These are phyloP conservation scores for Septoria petroselini DNA, from an alignment of 2,329 filamentous ascomycete species.

Conservation along the genomic window DNA sequence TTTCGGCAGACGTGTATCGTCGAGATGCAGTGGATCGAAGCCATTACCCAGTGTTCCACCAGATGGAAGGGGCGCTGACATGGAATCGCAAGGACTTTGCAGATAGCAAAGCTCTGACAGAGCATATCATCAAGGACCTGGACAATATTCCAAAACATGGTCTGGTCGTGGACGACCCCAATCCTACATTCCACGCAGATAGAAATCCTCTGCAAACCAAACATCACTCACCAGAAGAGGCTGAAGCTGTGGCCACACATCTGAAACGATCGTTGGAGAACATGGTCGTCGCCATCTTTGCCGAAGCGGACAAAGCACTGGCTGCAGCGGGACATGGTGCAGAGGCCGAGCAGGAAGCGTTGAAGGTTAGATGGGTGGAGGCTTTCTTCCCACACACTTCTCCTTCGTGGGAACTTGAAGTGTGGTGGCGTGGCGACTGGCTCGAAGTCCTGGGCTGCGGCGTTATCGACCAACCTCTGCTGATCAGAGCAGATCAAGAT, in stretches of 20 bases:
- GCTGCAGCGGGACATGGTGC: constrained; percentile 40
- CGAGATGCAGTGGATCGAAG: constrained; percentile 91
- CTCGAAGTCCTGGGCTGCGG: constrained; percentile 94
- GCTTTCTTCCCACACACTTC: constrained; percentile 97
- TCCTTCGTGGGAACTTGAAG: constrained; percentile 93
- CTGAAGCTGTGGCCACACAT: constrained; percentile 77
- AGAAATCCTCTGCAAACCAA: constrained; percentile 76
- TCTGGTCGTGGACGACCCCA: constrained; percentile 77
- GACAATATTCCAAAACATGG: constrained; percentile 68
- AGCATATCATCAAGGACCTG: constrained; percentile 67
- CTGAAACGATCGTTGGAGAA: constrained; percentile 85
- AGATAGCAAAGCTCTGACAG: constrained; percentile 53
- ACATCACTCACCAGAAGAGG: constrained; percentile 71
- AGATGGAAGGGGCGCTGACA: constrained; percentile 92
- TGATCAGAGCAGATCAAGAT: constrained; percentile 72
- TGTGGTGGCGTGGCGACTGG: constrained; percentile 93
- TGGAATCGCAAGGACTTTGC: constrained; percentile 71
- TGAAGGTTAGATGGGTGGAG: constrained; percentile 90
- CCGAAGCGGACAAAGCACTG: constrained; percentile 67
- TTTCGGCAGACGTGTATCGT: constrained; percentile 92
- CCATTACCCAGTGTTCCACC: constrained; percentile 96
- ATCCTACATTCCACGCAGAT: constrained; percentile 71
- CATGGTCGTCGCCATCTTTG: constrained; percentile 87
- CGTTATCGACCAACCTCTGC: constrained; percentile 77
- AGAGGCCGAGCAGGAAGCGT: constrained; percentile 58